These are phyloP conservation scores for Ceratonia siliqua DNA, from an alignment of 306 rosid genomes.

Conservation along the genomic window DNA sequence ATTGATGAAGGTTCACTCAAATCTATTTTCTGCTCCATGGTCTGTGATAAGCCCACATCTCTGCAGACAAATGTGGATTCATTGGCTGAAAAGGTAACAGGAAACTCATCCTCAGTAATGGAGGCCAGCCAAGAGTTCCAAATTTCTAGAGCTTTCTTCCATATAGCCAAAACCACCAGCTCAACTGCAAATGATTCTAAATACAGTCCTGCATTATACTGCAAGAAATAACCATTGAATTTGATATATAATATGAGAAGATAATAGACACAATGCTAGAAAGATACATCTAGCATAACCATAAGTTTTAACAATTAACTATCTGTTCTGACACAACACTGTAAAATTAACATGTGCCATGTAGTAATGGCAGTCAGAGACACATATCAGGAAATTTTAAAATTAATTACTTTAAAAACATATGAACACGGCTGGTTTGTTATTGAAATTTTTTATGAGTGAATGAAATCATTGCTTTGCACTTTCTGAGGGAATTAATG, in stretches of 20 bases:
- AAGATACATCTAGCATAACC: background rate
- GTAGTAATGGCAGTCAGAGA: too few species aligned
- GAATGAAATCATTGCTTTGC: too few species aligned
- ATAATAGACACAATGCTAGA: background rate
- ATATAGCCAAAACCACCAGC: slow-evolving; percentile 87
- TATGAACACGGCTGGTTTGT: too few species aligned
- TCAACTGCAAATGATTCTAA: slow-evolving; percentile 82
- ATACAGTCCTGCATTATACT: slow-evolving; percentile 56
- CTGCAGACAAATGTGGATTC: slow-evolving; percentile 31
- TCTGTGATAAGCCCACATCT: slow-evolving; percentile 37
- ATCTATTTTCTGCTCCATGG: slow-evolving; percentile 48
- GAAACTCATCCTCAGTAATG: slow-evolving; percentile 31
- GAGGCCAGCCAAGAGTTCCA: slow-evolving; percentile 63
- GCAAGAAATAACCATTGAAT: slow-evolving; percentile 46
- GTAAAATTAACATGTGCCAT: too few species aligned
- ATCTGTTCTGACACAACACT: slow-evolving; percentile 15
- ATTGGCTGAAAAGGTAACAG: slow-evolving; percentile 46
- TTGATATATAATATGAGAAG: background rate
- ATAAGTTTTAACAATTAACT: background rate
- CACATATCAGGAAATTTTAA: too few species aligned
- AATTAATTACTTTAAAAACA: too few species aligned
- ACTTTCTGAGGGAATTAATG: too few species aligned
- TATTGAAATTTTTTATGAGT: too few species aligned
- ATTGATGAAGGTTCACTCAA: slow-evolving; percentile 58
- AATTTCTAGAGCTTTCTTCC: slow-evolving; percentile 69